Evolutionary conservation across 129 eudicot genomes (phyloP).

Genomic region (Centella asiatica): DNA sequence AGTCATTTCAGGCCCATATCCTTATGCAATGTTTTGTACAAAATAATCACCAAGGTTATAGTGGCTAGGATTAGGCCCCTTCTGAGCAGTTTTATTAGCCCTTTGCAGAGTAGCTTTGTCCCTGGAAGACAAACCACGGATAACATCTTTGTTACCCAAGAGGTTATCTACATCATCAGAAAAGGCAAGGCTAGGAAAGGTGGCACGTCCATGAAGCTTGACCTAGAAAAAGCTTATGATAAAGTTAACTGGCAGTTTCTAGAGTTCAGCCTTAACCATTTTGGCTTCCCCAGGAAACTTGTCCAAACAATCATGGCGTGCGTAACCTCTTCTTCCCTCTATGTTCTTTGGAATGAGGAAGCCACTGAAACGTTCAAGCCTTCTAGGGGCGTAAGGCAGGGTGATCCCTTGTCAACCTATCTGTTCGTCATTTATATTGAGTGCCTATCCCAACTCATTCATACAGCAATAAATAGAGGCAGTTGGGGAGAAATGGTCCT

Average conservation of each 20-base stretch:
- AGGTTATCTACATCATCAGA: too few species aligned
- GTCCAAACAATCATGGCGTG: background rate
- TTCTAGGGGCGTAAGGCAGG: background rate
- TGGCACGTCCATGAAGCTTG: background rate
- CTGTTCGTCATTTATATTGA: background rate
- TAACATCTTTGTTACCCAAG: background rate
- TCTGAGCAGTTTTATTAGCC: background rate
- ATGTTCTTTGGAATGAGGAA: background rate
- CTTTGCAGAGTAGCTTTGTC: background rate
- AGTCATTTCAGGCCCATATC: background rate
- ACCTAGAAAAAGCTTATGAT: too few species aligned
- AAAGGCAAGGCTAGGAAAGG: background rate
- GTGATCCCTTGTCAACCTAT: background rate
- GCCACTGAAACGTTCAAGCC: background rate
- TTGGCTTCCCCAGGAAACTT: background rate
- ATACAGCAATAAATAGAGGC: background rate
- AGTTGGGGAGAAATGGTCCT: background rate
- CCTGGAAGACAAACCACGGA: background rate
- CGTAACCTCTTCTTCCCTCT: background rate
- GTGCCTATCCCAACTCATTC: too few species aligned
- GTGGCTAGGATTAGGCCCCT: background rate
- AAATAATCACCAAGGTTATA: background rate
- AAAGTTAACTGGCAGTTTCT: background rate
- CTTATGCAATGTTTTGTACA: background rate
- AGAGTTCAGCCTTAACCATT: background rate